Evolutionary conservation across 169 alveolate species (phyloP).

Genomic region (Plasmodium falciparum): DNA sequence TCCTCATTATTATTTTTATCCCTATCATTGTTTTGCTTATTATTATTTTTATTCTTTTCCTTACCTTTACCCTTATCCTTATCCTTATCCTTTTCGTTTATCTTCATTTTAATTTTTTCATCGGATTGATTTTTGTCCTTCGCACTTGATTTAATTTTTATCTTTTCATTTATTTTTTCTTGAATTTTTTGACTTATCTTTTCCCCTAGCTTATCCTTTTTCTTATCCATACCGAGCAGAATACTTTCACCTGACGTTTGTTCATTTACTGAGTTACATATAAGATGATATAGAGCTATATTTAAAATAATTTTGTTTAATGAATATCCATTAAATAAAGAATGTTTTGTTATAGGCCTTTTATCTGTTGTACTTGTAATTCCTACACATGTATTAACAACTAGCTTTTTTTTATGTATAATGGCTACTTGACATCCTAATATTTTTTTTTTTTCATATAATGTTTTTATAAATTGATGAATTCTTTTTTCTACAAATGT

Average conservation of each 20-base stretch:
- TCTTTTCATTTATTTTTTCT: slow-evolving; percentile 13
- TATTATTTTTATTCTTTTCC: too few species aligned
- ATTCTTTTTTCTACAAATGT: slow-evolving; percentile 59
- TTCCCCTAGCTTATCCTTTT: slow-evolving; percentile 57
- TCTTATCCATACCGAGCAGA: slow-evolving; percentile 77
- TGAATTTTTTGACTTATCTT: slow-evolving; percentile 55
- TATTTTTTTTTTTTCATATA: slow-evolving; percentile 73
- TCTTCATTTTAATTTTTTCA: too few species aligned
- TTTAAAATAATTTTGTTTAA: slow-evolving; percentile 78
- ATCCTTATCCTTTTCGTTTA: too few species aligned
- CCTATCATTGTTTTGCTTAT: background rate
- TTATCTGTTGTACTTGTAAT: slow-evolving; percentile 79
- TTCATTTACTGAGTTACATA: slow-evolving; percentile 52
- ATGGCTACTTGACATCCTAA: slow-evolving; percentile 82
- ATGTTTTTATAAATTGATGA: slow-evolving; percentile 42
- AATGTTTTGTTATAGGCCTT: slow-evolving; percentile 81
- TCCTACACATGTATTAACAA: slow-evolving; percentile 82
- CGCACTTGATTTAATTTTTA: too few species aligned
- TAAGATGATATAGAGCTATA: slow-evolving; percentile 79
- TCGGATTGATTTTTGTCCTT: too few species aligned
- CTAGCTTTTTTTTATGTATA: slow-evolving; percentile 78
- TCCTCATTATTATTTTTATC: too few species aligned
- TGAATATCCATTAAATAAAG: slow-evolving; percentile 82
- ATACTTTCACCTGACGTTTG: slow-evolving; percentile 75
- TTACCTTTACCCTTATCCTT: too few species aligned